Conservation (phyloP, 768 basidiomycete species). For the Lactifluus subvellereus region DNA sequence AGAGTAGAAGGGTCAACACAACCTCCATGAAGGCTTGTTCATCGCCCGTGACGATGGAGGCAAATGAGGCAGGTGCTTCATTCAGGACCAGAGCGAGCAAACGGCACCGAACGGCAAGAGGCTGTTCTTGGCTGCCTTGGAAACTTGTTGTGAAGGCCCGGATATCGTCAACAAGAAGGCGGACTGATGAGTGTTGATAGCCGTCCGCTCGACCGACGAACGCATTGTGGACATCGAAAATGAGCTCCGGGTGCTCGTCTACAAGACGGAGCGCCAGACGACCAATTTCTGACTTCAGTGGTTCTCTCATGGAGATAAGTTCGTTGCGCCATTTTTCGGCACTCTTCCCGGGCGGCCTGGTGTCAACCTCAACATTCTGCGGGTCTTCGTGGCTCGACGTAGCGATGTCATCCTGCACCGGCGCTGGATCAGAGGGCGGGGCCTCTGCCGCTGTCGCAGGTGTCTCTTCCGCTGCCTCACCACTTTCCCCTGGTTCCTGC, state of each 20-base stretch:
- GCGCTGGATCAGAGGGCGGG: constrained; percentile 28
- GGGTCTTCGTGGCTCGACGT: constrained; percentile 14
- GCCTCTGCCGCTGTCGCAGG: constrained; percentile 9
- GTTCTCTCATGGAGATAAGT: constrained; percentile 59
- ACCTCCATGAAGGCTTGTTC: constrained; percentile 58
- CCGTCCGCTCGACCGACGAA: constrained; percentile 61
- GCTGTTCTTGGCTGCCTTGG: constrained; percentile 66
- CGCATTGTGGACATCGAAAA: constrained; percentile 82
- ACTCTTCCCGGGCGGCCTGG: constrained; percentile 37
- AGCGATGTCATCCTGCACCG: constrained; percentile 29
- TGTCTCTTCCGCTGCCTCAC: constrained; percentile 22
- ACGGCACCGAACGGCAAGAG: constrained; percentile 75
- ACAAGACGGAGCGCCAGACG: constrained; percentile 70
- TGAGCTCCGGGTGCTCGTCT: constrained; percentile 79
- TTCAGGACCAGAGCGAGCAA: constrained; percentile 78
- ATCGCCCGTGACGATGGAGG: constrained; percentile 39
- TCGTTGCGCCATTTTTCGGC: constrained; percentile 60
- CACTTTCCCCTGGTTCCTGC: constrained; percentile 23
- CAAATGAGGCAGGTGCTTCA: constrained; percentile 60
- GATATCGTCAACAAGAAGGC: constrained; percentile 72
- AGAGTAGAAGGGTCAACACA: constrained; percentile 59
- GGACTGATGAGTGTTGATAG: constrained; percentile 60
- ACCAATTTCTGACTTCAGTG: constrained; percentile 58
- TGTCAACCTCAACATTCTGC: constrained; percentile 2
- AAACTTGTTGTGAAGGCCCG: constrained; percentile 58